Conservation (phyloP, 106 monocot genomes). For the Apostasia shenzhenica region DNA sequence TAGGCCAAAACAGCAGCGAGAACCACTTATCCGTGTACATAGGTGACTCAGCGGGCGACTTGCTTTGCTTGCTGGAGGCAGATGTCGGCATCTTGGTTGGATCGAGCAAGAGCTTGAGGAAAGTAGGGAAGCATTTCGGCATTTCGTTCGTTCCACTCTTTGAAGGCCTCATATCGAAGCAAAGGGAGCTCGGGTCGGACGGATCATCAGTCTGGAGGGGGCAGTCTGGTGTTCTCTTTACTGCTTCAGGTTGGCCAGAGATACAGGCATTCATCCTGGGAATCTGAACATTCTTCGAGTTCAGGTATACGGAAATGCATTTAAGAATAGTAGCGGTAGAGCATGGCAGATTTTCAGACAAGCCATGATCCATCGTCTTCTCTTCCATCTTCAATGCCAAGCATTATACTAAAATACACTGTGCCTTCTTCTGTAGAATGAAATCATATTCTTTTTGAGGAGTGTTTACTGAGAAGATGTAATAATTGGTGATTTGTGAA, state of each 20-base stretch:
- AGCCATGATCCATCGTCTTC: too few relatives aligned
- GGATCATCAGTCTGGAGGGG: constrained; percentile 35
- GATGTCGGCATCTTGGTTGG: constrained; percentile 92
- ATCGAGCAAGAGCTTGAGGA: constrained; percentile 64
- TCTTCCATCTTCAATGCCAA: too few relatives aligned
- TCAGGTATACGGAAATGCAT: too few relatives aligned
- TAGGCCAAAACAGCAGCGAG: constrained; percentile 2
- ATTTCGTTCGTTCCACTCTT: constrained; percentile 71
- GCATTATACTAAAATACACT: too few relatives aligned
- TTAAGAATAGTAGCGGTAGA: too few relatives aligned
- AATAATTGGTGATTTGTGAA: too few relatives aligned
- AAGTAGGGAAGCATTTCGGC: constrained; percentile 63
- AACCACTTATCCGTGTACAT: constrained; percentile 61
- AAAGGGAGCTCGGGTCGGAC: constrained; percentile 29
- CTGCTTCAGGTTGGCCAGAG: constrained; percentile 79
- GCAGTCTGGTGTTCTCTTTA: constrained; percentile 72
- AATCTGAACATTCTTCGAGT: too few relatives aligned
- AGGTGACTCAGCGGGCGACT: constrained; percentile 80
- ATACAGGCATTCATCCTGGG: constrained; percentile 84
- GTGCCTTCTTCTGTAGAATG: too few relatives aligned
- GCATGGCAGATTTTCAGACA: too few relatives aligned
- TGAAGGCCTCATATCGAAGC: constrained; percentile 58
- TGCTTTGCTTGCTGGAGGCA: constrained; percentile 81
- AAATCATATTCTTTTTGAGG: too few relatives aligned
- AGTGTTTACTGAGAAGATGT: too few relatives aligned